Evolutionary conservation across 306 rosid species (phyloP).

Genomic region (Quercus agrifolia): DNA sequence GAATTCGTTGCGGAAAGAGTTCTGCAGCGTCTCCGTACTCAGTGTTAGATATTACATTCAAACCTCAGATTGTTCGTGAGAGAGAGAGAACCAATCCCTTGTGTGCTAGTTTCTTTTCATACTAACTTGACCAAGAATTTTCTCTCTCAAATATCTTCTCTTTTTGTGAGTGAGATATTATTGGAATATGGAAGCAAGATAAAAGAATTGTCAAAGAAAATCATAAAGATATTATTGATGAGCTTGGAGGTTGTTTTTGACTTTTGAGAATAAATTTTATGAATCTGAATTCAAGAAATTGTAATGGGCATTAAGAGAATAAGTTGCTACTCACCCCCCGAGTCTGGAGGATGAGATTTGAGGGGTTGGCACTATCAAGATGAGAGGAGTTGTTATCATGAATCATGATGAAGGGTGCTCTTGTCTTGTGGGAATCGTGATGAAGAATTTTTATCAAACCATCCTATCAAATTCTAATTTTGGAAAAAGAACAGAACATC

Average conservation of each 20-base stretch:
- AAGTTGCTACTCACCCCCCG: constrained; percentile 65
- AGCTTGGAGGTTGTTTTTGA: constrained; percentile 51
- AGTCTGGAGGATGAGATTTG: constrained; percentile 42
- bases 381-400: constrained; percentile 40
- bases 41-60: too few species aligned
- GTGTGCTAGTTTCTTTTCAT: neutral
- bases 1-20: neutral
- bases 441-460: too few species aligned
- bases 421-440: too few species aligned
- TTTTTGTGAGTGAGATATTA: constrained; percentile 54
- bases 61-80: too few species aligned
- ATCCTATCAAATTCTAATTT: too few species aligned
- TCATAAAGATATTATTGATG: constrained; percentile 52
- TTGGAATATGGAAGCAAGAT: constrained; percentile 80
- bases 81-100: neutral
- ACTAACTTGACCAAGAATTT: neutral
- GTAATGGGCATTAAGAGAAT: constrained; percentile 76
- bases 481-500: too few species aligned
- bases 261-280: constrained; percentile 41
- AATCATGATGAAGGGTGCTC: too few species aligned
- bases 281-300: constrained; percentile 62
- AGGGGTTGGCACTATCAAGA: constrained; percentile 91
- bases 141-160: constrained; percentile 1
- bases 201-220: constrained; percentile 63
- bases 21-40: too few species aligned